Evolutionary conservation across 139 green algal species (phyloP), one percentile per base, ranked within the genome.

Genomic region (Chlamydomonas sphaeroides): DNA sequence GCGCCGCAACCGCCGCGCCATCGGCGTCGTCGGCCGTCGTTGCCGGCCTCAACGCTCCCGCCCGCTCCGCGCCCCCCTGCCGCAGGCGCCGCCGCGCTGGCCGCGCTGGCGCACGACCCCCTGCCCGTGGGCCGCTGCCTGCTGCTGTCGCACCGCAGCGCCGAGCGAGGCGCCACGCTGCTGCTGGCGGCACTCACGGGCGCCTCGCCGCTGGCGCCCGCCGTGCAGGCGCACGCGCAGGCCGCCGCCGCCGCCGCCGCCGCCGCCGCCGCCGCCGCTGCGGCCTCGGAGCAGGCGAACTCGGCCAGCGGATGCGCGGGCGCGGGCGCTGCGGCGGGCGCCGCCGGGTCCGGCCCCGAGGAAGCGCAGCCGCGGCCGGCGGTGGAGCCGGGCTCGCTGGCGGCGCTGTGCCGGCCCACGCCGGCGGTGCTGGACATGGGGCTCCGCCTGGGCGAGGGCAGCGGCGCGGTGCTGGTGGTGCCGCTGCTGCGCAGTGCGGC

Each of bases 401-500:
- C n/a, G 26, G 71, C 49, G 32, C 21, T 41, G 42, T 45, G 7
- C 25, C 21, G 65, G 18, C 38, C 57, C 10, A 39, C 74, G 51
- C 56, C 49, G 23, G 61, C 84, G 17, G 53, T 72, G 32, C 68
- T 93, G 56, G 51, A 88, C 53, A 89, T 93, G 86, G 63, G 67
- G 6, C 8, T 93, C 51, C 74, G 85, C 30, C 72, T 93, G 15
- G 89, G 89, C 20, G 89, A 93, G 75, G 89, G 83, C 23, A 90
- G 86, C 0, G 89, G 86, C 4, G 89, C 89, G 32, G 57, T 90
- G 66, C 66, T 90, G 70, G 53, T 51, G 35, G n/a, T 91, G 80
- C 87, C 87, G 39, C 70, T 92, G 75, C 83, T 92, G 42, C 59
- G 76, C 17, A 71, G 51, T 18, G 87, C 87, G 41, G 88, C 80